These are phyloP conservation scores for Helianthus tuberosus DNA, from an alignment of 129 eudicot species.

Conservation along the genomic window DNA sequence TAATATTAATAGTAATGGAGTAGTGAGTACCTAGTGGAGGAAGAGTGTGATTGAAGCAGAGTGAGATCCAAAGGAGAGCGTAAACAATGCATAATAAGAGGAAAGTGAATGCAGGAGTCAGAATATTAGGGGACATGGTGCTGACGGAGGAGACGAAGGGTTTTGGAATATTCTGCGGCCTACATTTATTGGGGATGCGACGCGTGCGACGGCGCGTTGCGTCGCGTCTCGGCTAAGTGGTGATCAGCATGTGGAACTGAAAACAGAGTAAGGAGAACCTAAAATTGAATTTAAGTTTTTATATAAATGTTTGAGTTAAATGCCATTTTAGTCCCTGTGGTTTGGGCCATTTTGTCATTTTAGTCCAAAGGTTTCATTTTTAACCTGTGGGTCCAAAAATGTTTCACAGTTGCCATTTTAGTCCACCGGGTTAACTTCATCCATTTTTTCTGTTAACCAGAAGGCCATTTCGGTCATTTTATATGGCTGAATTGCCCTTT, in stretches of 20 bases:
- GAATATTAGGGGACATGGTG: not conserved
- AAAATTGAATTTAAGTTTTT: too few relatives aligned
- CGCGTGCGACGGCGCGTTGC: constrained; percentile 38
- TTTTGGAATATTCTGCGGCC: not conserved
- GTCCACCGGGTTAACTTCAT: too few relatives aligned
- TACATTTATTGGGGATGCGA: constrained; percentile 1
- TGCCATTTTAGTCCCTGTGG: too few relatives aligned
- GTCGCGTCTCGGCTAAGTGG: not conserved
- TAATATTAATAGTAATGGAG: not conserved
- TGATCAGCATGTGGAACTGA: not conserved
- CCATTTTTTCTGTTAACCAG: too few relatives aligned
- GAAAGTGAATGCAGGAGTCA: constrained; percentile 28
- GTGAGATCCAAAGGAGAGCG: constrained; percentile 39
- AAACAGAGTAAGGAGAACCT: too few relatives aligned
- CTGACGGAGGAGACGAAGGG: not conserved
- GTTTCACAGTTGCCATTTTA: too few relatives aligned
- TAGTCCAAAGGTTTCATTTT: too few relatives aligned
- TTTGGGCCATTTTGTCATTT: too few relatives aligned
- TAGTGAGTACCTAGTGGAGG: constrained; percentile 25
- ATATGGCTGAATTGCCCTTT: too few relatives aligned
- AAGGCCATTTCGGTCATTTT: too few relatives aligned
- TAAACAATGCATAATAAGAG: constrained; percentile 22
- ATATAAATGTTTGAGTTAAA: too few relatives aligned
- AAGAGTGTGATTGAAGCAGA: constrained; percentile 18
- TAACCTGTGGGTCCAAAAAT: too few relatives aligned